phyloP scores from a whole-genome alignment of 2,329 filamentous ascomycete species.

The Aureobasidium namibiae region DNA sequence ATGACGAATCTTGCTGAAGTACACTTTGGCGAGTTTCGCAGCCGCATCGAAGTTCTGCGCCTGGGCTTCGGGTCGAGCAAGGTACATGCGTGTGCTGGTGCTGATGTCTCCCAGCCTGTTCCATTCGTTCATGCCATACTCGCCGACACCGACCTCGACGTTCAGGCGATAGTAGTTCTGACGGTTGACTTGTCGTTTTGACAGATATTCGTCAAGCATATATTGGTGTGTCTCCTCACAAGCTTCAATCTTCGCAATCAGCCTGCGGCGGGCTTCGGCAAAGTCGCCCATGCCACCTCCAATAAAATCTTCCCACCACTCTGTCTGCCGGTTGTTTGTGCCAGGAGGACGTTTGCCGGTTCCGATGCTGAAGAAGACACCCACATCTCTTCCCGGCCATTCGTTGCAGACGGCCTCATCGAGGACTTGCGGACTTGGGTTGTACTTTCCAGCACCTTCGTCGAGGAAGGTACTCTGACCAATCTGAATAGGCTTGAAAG shows the following conservation, averaged over 20 bases:
- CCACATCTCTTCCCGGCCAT: constrained; percentile 88
- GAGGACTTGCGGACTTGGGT: constrained; percentile 72
- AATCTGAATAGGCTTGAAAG: constrained; percentile 92
- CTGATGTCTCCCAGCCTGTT: constrained; percentile 88
- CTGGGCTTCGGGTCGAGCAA: constrained; percentile 65
- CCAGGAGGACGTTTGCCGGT: constrained; percentile 77
- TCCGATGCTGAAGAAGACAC: constrained; percentile 88
- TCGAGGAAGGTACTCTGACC: constrained; percentile 92
- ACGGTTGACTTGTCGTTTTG: constrained; percentile 44
- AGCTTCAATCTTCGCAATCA: constrained; percentile 89
- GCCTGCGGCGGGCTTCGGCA: constrained; percentile 73
- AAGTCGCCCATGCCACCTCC: constrained; percentile 69
- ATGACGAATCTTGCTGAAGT: constrained; percentile 63
- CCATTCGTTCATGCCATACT: constrained; percentile 99
- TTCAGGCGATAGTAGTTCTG: constrained; percentile 94
- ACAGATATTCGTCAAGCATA: constrained; percentile 72
- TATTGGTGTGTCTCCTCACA: constrained; percentile 85
- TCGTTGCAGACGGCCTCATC: constrained; percentile 90
- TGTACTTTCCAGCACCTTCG: constrained; percentile 85
- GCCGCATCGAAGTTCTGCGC: constrained; percentile 68
- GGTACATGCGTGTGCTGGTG: constrained; percentile 79
- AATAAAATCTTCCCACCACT: constrained; percentile 89
- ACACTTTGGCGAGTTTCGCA: constrained; percentile 73
- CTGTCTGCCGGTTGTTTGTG: constrained; percentile 57
- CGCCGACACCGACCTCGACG: constrained; percentile 89